Base-by-base conservation (phyloP, 108 stramenopile genomes). In the Schizochytrium sp. region DNA sequence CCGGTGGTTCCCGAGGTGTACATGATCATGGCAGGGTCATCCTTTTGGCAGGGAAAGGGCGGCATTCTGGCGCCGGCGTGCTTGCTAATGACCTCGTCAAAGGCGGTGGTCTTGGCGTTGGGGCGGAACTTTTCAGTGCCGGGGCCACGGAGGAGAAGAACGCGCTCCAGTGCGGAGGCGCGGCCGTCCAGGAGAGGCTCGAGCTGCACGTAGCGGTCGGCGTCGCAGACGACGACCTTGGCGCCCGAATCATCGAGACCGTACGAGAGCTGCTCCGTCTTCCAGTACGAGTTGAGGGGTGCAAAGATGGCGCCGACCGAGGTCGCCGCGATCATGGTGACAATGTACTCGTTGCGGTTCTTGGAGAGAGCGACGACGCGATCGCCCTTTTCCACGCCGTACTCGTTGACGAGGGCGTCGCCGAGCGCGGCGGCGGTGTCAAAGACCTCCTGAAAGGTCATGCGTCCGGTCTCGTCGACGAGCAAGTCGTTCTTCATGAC, bases 1-100 rank as follows among this genome's bases (percentile, higher is more conserved):
- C 91, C 90, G 16, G 91, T 90, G 14, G 91, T 91, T 5, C 91
- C 91, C 18, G 90, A 90, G 21, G 91, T 91, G 87, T 90, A 90
- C 53, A 90, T 53, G 51, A 91, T 87, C 43, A 90, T 72, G 51
- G 91, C 91, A 6, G 23, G 12, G 51, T 87, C 88, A 58, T 59
- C 87, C 28, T 58, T 29, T 14, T 60, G 12, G 58, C 58, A 23
- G 5, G 12, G 29, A 44, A 59, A 29, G 12, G 59, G 34, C 28
- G 87, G 23, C 58, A 58, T 58, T 1, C 0, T 43, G 43, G 25
- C 43, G 18, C 57, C 58, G 34, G 18, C 44, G 58, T 19, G 43
- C 58, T 28, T 44, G 21, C 29, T 16, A 5, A 29, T 58, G 58
- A 34, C 43, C 12, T 58, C 58, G n/a, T 59, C 59, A 43, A 19